Evolutionary conservation across 2,329 filamentous ascomycete species (phyloP).

Genomic region (Cercospora zeina): DNA sequence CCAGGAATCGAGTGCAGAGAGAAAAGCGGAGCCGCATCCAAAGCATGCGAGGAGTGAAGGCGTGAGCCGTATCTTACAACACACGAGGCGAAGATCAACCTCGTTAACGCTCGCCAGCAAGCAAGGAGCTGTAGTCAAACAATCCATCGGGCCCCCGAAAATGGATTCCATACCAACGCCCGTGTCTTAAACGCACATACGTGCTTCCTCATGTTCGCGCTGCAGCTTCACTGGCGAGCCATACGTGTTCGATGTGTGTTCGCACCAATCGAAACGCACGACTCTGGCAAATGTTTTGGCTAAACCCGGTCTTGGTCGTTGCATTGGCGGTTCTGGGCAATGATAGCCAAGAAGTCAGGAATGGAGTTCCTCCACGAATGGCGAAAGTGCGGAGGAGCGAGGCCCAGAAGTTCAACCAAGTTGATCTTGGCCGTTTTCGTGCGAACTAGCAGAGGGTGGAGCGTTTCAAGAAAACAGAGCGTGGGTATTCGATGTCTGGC

Average conservation of each 20-base stretch:
- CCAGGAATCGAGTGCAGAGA: not conserved
- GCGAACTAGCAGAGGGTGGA: not conserved
- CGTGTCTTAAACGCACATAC: not conserved
- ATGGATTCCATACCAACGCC: not conserved
- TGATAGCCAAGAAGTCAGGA: not conserved
- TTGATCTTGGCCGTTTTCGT: not conserved
- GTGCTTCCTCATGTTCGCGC: not conserved
- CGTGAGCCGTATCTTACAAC: not conserved
- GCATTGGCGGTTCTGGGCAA: constrained; percentile 2
- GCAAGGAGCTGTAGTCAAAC: constrained; percentile 2
- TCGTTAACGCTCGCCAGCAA: not conserved
- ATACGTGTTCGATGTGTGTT: not conserved
- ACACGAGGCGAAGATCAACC: constrained; percentile 4
- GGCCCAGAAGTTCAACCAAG: not conserved
- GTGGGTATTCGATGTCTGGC: too few relatives aligned
- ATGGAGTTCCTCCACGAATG: constrained; percentile 3
- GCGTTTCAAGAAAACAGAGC: not conserved
- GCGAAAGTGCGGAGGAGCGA: not conserved
- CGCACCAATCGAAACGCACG: not conserved
- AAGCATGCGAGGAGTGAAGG: not conserved
- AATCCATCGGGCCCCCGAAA: not conserved
- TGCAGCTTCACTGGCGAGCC: not conserved
- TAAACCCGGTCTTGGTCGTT: not conserved
- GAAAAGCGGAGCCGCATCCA: not conserved
- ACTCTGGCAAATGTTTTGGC: not conserved